Conservation (phyloP, 1,139 yeast genomes). For the Spencermartinsiella ligniputridi region DNA sequence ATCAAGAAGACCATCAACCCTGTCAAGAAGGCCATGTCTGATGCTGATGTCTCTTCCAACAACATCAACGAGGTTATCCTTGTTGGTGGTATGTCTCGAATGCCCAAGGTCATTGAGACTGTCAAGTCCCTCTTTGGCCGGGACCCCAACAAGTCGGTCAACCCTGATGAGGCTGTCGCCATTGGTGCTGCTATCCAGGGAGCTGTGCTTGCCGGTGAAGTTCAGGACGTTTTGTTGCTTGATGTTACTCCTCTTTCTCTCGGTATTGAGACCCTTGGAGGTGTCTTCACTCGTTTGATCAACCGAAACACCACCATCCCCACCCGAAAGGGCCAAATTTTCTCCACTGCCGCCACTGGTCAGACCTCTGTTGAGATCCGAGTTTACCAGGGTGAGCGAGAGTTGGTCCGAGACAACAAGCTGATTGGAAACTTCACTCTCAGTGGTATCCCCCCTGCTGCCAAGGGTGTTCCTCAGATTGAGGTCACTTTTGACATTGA, state of each 20-base stretch:
- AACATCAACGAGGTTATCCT: slow-evolving; percentile 92
- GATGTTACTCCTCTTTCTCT: slow-evolving; percentile 97
- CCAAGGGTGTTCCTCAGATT: slow-evolving; percentile 99
- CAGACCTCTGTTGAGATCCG: slow-evolving; percentile 98
- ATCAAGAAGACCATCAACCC: slow-evolving; percentile 94
- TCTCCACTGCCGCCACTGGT: slow-evolving; percentile 98
- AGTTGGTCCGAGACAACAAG: slow-evolving; percentile 97
- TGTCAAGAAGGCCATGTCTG: slow-evolving; percentile 97
- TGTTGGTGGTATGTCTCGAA: slow-evolving; percentile 99
- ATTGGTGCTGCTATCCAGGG: slow-evolving; percentile 99
- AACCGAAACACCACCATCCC: slow-evolving; percentile 98
- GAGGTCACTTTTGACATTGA: slow-evolving; percentile 97
- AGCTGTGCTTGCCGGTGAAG: slow-evolving; percentile 98
- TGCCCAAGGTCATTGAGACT: slow-evolving; percentile 99
- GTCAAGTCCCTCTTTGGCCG: slow-evolving; percentile 89
- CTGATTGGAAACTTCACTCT: slow-evolving; percentile 96
- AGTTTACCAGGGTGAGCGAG: slow-evolving; percentile 99
- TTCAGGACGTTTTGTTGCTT: slow-evolving; percentile 86
- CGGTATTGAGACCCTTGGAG: slow-evolving; percentile 99
- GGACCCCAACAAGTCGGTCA: slow-evolving; percentile 97
- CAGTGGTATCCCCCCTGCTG: slow-evolving; percentile 95
- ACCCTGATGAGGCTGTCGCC: slow-evolving; percentile 99
- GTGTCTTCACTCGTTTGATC: slow-evolving; percentile 95
- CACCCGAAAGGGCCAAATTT: slow-evolving; percentile 93
- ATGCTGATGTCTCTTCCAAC: slow-evolving; percentile 81